Evolutionary conservation across 1,284 basidiomycete genomes (phyloP).

Genomic region (Pholiota adiposa): DNA sequence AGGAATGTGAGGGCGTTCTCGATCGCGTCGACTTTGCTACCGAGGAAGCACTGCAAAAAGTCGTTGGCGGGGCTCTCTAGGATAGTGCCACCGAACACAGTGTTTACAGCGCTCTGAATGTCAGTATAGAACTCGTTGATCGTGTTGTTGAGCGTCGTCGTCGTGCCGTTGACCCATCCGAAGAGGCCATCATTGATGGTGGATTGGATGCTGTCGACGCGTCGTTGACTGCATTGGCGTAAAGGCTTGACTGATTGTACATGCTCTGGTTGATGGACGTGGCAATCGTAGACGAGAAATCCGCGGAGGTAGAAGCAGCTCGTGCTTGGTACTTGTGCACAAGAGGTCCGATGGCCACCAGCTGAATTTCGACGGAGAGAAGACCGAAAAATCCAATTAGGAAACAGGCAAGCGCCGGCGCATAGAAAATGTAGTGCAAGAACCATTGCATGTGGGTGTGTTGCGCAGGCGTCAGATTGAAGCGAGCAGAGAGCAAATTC

Average conservation of each 20-base stretch:
- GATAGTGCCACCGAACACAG: conserved; percentile 82
- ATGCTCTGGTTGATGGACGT: conserved; percentile 80
- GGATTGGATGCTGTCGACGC: conserved; percentile 70
- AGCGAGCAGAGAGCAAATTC: conserved; percentile 51
- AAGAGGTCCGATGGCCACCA: conserved; percentile 75
- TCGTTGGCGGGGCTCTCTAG: conserved; percentile 83
- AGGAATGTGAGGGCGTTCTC: conserved; percentile 92
- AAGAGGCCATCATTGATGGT: conserved; percentile 88
- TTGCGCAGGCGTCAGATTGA: conserved; percentile 61
- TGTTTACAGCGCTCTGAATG: conserved; percentile 69
- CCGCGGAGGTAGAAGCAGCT: conserved; percentile 61
- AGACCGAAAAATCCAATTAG: conserved; percentile 90
- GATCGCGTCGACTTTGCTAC: conserved; percentile 85
- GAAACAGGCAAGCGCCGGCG: conserved; percentile 87
- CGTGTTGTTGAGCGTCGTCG: conserved; percentile 83
- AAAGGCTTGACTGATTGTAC: conserved; percentile 77
- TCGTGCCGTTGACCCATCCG: conserved; percentile 94
- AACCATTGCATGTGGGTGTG: conserved; percentile 79
- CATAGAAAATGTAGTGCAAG: conserved; percentile 87
- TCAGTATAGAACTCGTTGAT: conserved; percentile 78
- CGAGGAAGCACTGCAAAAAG: conserved; percentile 89
- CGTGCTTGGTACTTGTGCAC: conserved; percentile 64
- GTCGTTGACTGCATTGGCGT: conserved; percentile 79
- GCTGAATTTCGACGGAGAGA: conserved; percentile 87
- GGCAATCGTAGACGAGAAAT: conserved; percentile 76